Conservation (phyloP, 2,329 filamentous ascomycete species). For the Venturia aucupariae region DNA sequence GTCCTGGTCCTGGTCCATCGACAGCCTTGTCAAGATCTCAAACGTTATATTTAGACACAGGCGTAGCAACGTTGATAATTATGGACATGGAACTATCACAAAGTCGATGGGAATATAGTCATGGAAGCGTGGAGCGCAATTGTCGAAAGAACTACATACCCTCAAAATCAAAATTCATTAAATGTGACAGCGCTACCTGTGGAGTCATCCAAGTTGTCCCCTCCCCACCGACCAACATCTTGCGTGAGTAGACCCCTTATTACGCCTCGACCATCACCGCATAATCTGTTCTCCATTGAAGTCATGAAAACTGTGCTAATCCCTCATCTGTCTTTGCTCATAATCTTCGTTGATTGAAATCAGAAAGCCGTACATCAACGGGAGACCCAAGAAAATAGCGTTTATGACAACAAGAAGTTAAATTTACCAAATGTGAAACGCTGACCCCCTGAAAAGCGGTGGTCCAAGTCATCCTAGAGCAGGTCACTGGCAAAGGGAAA, state of each 20-base stretch:
- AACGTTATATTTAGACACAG: no score
- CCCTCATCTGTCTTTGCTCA: background rate
- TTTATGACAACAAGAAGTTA: background rate
- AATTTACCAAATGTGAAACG: background rate
- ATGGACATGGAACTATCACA: background rate
- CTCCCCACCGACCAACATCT: no score
- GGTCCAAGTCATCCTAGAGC: background rate
- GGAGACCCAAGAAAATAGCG: background rate
- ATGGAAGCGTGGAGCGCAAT: no score
- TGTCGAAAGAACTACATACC: no score
- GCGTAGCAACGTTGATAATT: no score
- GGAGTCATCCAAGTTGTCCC: no score
- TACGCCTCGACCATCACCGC: background rate
- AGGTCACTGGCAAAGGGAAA: background rate
- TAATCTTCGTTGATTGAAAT: background rate
- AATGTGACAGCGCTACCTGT: no score
- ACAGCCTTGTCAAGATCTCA: background rate
- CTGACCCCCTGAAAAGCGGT: background rate
- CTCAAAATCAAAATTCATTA: no score
- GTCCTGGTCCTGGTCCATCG: constrained; percentile 1
- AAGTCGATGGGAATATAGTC: background rate
- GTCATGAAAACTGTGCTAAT: background rate
- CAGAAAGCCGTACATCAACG: background rate
- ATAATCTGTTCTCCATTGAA: background rate
- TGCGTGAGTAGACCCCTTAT: background rate